Base-by-base conservation (phyloP, 2,329 filamentous ascomycete genomes). In the Penicillium verrucosum region DNA sequence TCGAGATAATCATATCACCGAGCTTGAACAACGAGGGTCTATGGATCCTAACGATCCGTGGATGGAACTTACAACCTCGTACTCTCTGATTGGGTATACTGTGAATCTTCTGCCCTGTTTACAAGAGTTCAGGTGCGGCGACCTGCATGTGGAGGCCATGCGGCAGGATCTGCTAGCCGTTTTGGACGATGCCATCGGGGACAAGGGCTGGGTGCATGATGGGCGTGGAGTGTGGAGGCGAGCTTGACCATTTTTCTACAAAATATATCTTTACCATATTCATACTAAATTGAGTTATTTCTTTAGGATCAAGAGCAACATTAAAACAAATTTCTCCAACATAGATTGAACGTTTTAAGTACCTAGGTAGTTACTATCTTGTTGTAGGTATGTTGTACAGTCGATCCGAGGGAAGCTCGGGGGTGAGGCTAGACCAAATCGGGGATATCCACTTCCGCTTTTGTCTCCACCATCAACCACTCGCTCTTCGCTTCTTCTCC, bases 51-150 rank as follows among this genome's bases (percentile, higher is more conserved):
- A 73, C 23, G 75, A 78, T 56, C 74, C 75, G 0, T 84, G 83
- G 81, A 79, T 81, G 71, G 82, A 85, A 67, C 78, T 82, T 14
- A 76, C 81, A 56, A 79, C 78, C 2, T 73, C 77, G 0, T 84
- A 84, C 65, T 74, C 72, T 4, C 66, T 80, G 32, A 73, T 85
- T 29, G 72, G 70, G 10, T 70, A 74, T 56, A 62, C 69, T 21
- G 68, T 77, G 32, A 61, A 62, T 18, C 64, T 68, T 7, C 48
- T 72, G 12, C 62, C 64, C 2, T 60, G 25, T 41, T 69, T 51
- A 44, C 51, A 37, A n/a, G 59, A 64, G 36, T 75, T 75, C 27
- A 58, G 49, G 16, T 66, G 68, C 7, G 65, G 65, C 25, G 73
- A 75, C 56, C 70, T 68, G 49, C 64, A 70, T 16, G 59, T 70